These are phyloP conservation scores for Echeveria elegans DNA, from an alignment of 164 flowering plant species.

Conservation along the genomic window DNA sequence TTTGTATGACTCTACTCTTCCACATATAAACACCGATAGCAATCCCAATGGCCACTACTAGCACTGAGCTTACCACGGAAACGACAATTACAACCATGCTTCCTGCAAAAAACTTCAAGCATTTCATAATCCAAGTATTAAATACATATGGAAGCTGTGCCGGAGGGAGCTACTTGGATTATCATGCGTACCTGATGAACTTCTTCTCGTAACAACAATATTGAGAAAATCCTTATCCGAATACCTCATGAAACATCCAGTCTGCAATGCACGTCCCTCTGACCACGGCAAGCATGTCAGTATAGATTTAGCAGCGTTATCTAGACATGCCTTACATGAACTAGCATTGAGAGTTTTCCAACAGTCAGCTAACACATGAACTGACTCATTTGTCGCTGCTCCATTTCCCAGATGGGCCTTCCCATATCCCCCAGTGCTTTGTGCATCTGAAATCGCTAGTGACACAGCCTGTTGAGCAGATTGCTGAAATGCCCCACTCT, in stretches of 20 bases:
- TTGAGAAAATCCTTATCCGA: constrained; percentile 75
- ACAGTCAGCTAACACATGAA: constrained; percentile 66
- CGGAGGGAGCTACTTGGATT: not conserved
- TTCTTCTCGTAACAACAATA: constrained; percentile 19
- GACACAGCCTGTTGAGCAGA: constrained; percentile 42
- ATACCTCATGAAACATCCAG: constrained; percentile 89
- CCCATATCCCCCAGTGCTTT: constrained; percentile 34
- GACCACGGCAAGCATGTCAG: constrained; percentile 69
- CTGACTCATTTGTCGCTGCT: constrained; percentile 37
- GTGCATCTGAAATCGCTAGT: constrained; percentile 36
- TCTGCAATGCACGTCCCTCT: constrained; percentile 68
- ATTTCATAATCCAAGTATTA: not conserved
- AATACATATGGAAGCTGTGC: not conserved
- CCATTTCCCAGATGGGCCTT: constrained; percentile 23
- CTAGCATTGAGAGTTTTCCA: constrained; percentile 53
- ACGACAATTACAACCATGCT: constrained; percentile 36
- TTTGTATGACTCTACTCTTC: constrained; percentile 47
- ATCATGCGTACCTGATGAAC: constrained; percentile 36
- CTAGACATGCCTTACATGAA: constrained; percentile 60
- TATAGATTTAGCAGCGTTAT: constrained; percentile 50
- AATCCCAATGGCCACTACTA: constrained; percentile 36
- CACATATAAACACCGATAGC: constrained; percentile 42
- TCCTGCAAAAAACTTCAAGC: constrained; percentile 33
- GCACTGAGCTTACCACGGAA: constrained; percentile 40
- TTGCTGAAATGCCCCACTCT: constrained; percentile 25